Conservation (phyloP, 495 filamentous ascomycete genomes). For the Gamarada debralockiae region DNA sequence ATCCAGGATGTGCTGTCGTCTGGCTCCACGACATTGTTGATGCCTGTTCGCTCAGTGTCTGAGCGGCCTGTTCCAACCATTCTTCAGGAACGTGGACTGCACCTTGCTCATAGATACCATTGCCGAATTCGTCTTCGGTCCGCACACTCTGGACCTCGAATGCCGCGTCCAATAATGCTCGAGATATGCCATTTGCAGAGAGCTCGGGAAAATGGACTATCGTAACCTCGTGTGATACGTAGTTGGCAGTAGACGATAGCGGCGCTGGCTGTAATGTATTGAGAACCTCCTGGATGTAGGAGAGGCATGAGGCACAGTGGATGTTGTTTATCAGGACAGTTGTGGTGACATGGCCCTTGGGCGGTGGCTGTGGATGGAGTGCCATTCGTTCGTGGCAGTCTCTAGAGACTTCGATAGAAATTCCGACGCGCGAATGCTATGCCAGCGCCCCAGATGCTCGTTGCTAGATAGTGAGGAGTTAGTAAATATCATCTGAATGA, state of each 20-base stretch:
- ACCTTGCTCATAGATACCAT: not conserved
- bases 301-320: conserved; percentile 1
- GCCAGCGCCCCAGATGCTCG: no score
- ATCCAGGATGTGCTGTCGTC: not conserved
- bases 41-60: not conserved
- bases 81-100: not conserved
- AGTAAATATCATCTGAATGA: no score
- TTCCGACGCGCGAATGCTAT: no score
- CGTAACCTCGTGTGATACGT: not conserved
- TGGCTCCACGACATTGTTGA: not conserved
- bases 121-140: not conserved
- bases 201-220: not conserved
- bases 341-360: no score
- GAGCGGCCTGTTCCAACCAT: not conserved
- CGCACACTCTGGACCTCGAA: not conserved
- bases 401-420: no score
- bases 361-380: no score
- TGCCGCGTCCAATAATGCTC: not conserved
- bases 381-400: no score
- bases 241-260: not conserved
- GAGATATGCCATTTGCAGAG: not conserved
- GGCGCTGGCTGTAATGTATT: conserved; percentile 1
- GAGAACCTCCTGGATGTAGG: not conserved
- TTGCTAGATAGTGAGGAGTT: no score
- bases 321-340: not conserved